These are phyloP conservation scores for Salvia hispanica DNA, from an alignment of 257 asterid species.

Conservation along the genomic window DNA sequence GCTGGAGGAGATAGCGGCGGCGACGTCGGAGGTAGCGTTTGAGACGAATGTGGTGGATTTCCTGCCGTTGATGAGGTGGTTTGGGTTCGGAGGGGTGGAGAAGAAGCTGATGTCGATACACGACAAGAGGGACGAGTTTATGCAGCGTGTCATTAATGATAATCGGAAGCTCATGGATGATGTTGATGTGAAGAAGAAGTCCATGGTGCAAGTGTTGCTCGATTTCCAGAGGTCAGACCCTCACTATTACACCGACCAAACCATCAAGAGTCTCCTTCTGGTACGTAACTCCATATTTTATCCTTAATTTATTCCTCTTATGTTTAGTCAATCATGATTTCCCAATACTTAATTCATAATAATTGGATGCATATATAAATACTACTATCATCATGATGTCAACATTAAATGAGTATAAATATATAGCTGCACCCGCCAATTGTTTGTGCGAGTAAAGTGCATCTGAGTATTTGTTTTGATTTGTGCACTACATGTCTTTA, in stretches of 20 bases:
- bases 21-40: conserved; percentile 48
- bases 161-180: conserved; percentile 27
- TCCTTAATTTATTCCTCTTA: too few relatives aligned
- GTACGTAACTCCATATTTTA: conserved; percentile 10
- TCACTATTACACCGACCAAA: conserved; percentile 51
- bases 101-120: conserved; percentile 42
- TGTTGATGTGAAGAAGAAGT: conserved; percentile 27
- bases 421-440: too few relatives aligned
- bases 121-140: conserved; percentile 50
- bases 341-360: too few relatives aligned
- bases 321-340: too few relatives aligned
- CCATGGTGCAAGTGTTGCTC: conserved; percentile 51
- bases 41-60: conserved; percentile 58
- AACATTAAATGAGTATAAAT: background rate
- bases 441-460: too few relatives aligned
- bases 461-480: too few relatives aligned
- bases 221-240: conserved; percentile 53
- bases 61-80: conserved; percentile 60
- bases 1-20: conserved; percentile 45
- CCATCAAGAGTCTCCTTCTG: conserved; percentile 55
- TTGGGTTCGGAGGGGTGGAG: conserved; percentile 48
- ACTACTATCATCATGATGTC: background rate
- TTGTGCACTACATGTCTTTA: too few relatives aligned
- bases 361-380: background rate
- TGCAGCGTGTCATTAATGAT: conserved; percentile 54